These are phyloP conservation scores for Epichloe festucae DNA, from an alignment of 2,329 filamentous ascomycete genomes.

Conservation along the genomic window DNA sequence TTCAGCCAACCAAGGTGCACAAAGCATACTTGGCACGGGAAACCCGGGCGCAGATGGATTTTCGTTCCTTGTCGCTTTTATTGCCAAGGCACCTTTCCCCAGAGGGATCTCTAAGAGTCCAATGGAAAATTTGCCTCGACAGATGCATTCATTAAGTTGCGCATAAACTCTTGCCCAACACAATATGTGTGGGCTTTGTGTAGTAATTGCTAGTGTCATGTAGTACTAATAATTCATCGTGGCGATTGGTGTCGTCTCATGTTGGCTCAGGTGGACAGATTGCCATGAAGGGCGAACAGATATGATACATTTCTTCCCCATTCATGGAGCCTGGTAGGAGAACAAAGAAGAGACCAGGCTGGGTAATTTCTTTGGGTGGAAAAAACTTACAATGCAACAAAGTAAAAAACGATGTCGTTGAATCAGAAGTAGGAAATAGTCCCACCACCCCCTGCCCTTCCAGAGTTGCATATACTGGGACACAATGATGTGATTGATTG, in stretches of 20 bases:
- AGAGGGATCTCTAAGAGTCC: background rate
- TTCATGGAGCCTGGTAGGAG: background rate
- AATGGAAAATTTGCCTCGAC: background rate
- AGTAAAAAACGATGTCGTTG: background rate
- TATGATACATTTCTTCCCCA: background rate
- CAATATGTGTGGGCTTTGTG: background rate
- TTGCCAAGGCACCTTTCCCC: too few species aligned
- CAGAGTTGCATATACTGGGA: background rate
- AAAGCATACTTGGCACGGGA: background rate
- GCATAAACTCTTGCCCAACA: background rate
- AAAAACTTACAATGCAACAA: background rate
- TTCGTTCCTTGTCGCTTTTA: background rate
- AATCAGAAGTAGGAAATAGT: too few species aligned
- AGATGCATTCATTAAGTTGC: background rate
- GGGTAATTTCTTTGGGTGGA: too few species aligned
- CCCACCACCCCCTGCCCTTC: too few species aligned
- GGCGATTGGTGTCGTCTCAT: background rate
- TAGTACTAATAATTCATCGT: background rate
- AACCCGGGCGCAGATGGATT: background rate
- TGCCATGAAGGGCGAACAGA: background rate
- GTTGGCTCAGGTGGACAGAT: background rate
- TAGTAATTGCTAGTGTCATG: background rate
- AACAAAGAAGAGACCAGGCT: background rate
- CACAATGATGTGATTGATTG: constrained; percentile 12
- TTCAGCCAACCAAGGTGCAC: background rate